A percentile compares a stretch with the other conserved stretches of the same genome.
phyloP scores from a whole-genome alignment of 2,329 filamentous ascomycete species.

The Phoma sp. region DNA sequence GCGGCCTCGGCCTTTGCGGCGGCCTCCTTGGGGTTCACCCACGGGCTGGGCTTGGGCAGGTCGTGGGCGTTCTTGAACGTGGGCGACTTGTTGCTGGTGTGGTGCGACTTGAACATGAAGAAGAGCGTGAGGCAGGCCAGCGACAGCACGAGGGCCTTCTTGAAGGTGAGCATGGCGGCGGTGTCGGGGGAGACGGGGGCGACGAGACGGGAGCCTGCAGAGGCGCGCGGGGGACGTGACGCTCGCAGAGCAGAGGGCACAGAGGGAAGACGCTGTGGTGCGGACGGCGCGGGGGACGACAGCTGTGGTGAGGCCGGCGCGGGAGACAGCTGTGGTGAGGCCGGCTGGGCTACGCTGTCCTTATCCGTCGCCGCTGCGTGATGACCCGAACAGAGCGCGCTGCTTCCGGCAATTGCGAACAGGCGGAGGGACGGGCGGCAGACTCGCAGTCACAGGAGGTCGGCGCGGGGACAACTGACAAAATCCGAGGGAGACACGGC shows the following conservation, averaged over 20 bases:
- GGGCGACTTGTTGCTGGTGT: slow-evolving; percentile 47
- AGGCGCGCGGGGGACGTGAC: neutral
- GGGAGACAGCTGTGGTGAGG: slow-evolving; percentile 1
- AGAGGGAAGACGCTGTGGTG: neutral
- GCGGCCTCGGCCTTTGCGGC: slow-evolving; percentile 20
- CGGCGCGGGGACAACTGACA: neutral
- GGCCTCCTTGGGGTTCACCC: slow-evolving; percentile 37
- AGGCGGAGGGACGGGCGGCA: neutral
- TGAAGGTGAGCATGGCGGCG: slow-evolving; percentile 76
- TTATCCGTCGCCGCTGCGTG: slow-evolving; percentile 9
- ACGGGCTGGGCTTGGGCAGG: slow-evolving; percentile 45
- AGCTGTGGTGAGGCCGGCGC: slow-evolving; percentile 2
- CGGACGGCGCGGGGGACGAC: too few species aligned
- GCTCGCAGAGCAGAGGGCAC: neutral
- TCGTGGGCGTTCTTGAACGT: slow-evolving; percentile 44
- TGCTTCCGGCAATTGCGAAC: slow-evolving; percentile 15
- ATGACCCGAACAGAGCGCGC: neutral
- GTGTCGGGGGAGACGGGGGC: neutral
- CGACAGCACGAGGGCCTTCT: slow-evolving; percentile 76
- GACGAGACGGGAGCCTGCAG: neutral
- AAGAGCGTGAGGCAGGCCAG: slow-evolving; percentile 73
- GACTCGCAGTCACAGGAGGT: neutral
- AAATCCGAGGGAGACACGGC: slow-evolving; percentile 3
- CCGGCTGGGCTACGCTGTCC: slow-evolving; percentile 6
- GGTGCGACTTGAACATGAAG: slow-evolving; percentile 71